Conservation (phyloP, 2,329 filamentous ascomycete genomes). For the Xylaria multiplex region DNA sequence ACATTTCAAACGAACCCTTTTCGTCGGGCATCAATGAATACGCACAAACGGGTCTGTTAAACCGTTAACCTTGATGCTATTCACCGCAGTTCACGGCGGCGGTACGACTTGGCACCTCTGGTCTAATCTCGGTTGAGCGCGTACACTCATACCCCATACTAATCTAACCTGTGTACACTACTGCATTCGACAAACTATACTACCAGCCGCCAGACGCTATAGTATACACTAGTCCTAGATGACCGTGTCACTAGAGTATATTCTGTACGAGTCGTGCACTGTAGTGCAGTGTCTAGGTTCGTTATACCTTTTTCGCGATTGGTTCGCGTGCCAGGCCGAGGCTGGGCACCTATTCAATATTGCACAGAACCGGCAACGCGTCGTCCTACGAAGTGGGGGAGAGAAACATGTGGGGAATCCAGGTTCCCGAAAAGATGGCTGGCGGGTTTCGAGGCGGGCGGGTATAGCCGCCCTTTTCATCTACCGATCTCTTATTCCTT, state of each 20-base stretch:
- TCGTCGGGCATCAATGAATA: neutral
- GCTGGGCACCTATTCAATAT: constrained; percentile 28
- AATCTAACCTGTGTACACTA: neutral
- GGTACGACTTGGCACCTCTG: too few species aligned
- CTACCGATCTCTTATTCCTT: neutral
- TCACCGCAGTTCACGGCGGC: neutral
- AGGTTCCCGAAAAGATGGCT: neutral
- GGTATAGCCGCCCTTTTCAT: constrained; percentile 23
- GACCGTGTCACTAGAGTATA: too few species aligned
- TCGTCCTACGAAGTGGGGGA: neutral
- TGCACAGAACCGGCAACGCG: constrained; percentile 20
- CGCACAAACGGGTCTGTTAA: neutral
- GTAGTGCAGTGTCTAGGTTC: too few species aligned
- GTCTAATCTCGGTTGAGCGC: neutral
- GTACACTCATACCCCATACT: neutral
- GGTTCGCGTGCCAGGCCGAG: constrained; percentile 22
- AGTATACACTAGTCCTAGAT: too few species aligned
- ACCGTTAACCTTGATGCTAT: neutral
- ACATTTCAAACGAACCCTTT: neutral
- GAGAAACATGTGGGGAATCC: constrained; percentile 3
- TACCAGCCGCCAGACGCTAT: too few species aligned
- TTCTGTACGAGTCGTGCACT: too few species aligned
- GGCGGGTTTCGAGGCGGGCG: constrained; percentile 16
- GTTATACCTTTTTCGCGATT: constrained; percentile 9
- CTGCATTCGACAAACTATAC: too few species aligned